Percentiles rank a stretch among this genome's conserved stretches.
These are phyloP conservation scores for Musa troglodytarum DNA, from an alignment of 176 grass and related monocot species.

Conservation along the genomic window DNA sequence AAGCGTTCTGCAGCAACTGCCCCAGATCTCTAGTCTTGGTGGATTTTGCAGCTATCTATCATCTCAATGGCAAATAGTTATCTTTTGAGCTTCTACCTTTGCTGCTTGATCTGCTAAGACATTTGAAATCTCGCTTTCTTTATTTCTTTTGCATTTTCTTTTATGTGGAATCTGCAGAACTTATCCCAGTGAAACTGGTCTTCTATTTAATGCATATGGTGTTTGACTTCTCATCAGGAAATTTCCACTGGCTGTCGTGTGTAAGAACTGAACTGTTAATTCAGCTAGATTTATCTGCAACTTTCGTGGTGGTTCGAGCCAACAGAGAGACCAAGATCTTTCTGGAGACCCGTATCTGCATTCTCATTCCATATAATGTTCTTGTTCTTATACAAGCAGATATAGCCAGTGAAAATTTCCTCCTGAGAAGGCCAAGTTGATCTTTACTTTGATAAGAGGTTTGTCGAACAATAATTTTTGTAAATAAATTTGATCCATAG, in stretches of 20 bases:
- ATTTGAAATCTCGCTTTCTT: not conserved
- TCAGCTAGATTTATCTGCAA: too few species aligned
- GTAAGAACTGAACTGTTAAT: too few species aligned
- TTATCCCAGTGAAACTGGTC: not conserved
- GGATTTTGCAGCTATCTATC: not conserved
- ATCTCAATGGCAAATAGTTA: not conserved
- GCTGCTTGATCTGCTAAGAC: not conserved
- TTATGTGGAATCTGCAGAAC: not conserved
- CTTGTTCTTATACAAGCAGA: too few species aligned
- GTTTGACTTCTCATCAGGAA: not conserved
- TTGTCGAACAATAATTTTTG: too few species aligned
- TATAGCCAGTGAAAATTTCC: too few species aligned
- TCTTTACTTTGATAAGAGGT: too few species aligned
- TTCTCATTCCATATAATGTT: too few species aligned
- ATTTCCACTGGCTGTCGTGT: not conserved
- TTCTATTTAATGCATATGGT: not conserved
- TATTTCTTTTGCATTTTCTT: not conserved
- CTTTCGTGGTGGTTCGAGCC: too few species aligned
- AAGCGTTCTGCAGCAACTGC: constrained; percentile 36
- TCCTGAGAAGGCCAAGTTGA: too few species aligned
- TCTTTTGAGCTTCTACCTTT: not conserved
- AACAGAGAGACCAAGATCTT: too few species aligned
- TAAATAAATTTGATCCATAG: too few species aligned
- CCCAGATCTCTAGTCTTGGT: not conserved
- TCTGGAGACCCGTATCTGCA: too few species aligned